Evolutionary conservation across 495 filamentous ascomycete genomes (phyloP).

Genomic region (Neurospora sp.): DNA sequence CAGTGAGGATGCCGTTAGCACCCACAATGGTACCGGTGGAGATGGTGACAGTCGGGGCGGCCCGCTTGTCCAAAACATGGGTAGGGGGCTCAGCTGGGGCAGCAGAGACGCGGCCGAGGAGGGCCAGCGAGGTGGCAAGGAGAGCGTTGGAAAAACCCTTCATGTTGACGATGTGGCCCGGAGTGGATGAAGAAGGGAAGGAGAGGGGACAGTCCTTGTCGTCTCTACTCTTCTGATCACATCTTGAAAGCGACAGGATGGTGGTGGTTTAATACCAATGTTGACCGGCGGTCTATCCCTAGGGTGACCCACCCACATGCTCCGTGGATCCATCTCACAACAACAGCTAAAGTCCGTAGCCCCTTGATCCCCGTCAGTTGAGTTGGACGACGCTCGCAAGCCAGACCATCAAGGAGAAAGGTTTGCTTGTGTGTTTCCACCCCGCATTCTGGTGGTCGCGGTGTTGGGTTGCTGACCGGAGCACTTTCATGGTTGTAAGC

Average conservation of each 20-base stretch:
- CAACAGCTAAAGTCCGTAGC: neutral
- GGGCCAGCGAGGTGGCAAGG: conserved; percentile 11
- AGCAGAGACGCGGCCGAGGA: conserved; percentile 17
- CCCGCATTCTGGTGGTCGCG: neutral
- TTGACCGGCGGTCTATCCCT: neutral
- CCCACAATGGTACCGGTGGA: conserved; percentile 45
- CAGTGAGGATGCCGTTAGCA: conserved; percentile 13
- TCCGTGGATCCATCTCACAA: neutral
- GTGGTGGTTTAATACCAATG: neutral
- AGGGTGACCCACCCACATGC: neutral
- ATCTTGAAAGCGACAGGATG: neutral
- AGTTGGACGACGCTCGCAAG: neutral
- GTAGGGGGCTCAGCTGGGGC: conserved; percentile 23
- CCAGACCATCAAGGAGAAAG: neutral
- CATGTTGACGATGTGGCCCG: conserved; percentile 12
- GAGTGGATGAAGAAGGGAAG: neutral
- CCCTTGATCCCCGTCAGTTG: neutral
- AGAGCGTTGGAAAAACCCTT: conserved; percentile 16
- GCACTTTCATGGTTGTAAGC: neutral
- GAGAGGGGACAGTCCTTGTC: neutral
- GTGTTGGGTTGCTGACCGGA: neutral
- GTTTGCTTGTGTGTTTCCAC: neutral
- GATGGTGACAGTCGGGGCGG: conserved; percentile 36
- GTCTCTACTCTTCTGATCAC: neutral
- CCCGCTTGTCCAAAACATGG: conserved; percentile 25